Base-by-base conservation (phyloP, 306 rosid species). In the Vicia villosa region DNA sequence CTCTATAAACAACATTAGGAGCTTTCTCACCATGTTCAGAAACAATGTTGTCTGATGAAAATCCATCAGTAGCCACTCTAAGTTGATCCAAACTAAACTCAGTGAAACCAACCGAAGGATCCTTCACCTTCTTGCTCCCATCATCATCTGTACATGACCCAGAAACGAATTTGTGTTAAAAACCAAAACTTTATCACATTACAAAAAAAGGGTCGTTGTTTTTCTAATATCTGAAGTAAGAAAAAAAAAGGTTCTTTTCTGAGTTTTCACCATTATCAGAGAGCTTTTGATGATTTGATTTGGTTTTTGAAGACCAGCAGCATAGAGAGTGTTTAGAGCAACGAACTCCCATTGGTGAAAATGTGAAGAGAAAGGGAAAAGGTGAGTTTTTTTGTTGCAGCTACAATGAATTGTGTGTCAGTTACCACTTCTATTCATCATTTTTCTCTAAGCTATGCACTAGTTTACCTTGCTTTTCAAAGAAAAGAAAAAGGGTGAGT, bases 11-110 rank as follows among this genome's bases (percentile, higher is more conserved):
- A 76, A 95, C 95, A 85, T 95, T 95, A 1, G 99, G 99, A 84
- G 99, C 99, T 74, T 89, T 95, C 84, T 91, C 99, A 2, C 99
- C 99, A 42, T 95, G 99, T 77, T 95, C 99, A 14, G 99, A 95
- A 6, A 95, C 99, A 55, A 95, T 87, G 83, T 86, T 86, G 68
- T 91, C 96, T 2, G 91, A 67, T 79, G 93, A 95, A 74, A 95
- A 95, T 22, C 91, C 99, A 6, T 83, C 83, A 55, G 99, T 91
- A 37, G 97, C 97, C 54, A 80, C 74, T 50, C 83, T 86, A 5
- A 95, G 83, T 58, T 91, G 93, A 80, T 89, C 91, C 78, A 91
- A 83, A 76, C 71, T 95, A 58, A 80, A 95, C 84, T 95, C 97
- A 15, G 68, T 76, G 75, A 91, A 91, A 63, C 82, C 95, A 74